Conservation (phyloP, 2,329 filamentous ascomycete genomes). For the Neophaeococcomyces aloes region DNA sequence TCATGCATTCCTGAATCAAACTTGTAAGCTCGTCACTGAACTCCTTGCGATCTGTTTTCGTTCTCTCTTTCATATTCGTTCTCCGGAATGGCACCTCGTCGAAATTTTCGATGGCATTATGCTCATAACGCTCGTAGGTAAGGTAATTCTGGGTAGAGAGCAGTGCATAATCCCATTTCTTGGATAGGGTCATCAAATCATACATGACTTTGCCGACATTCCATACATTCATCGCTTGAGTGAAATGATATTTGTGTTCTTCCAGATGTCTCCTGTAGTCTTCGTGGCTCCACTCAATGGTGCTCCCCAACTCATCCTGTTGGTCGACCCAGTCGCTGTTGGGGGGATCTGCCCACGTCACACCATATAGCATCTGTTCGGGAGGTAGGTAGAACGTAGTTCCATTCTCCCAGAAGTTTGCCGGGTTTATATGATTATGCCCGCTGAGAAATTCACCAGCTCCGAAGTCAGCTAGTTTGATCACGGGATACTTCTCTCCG, state of each 20-base stretch:
- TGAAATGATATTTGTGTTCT: not conserved
- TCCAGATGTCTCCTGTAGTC: not conserved
- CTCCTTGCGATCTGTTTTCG: not conserved
- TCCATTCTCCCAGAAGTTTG: not conserved
- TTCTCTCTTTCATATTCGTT: not conserved
- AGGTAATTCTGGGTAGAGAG: not conserved
- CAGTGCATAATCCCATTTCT: not conserved
- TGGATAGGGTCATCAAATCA: not conserved
- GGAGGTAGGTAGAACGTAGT: not conserved
- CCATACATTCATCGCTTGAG: constrained; percentile 1
- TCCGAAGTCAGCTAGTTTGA: constrained; percentile 12
- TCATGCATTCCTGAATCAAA: not conserved
- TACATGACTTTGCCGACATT: constrained; percentile 5
- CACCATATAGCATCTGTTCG: constrained; percentile 1
- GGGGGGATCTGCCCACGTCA: not conserved
- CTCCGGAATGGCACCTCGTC: not conserved
- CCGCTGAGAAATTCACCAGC: not conserved
- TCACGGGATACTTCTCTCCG: constrained; percentile 4
- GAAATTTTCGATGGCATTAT: not conserved
- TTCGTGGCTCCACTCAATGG: not conserved
- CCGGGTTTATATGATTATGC: not conserved
- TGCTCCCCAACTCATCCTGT: not conserved
- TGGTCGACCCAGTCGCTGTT: not conserved
- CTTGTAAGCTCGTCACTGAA: too few species aligned
- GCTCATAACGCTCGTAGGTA: not conserved